Base-by-base conservation (phyloP, 371 early-diverging fungal species). In the Blakeslea trispora region DNA sequence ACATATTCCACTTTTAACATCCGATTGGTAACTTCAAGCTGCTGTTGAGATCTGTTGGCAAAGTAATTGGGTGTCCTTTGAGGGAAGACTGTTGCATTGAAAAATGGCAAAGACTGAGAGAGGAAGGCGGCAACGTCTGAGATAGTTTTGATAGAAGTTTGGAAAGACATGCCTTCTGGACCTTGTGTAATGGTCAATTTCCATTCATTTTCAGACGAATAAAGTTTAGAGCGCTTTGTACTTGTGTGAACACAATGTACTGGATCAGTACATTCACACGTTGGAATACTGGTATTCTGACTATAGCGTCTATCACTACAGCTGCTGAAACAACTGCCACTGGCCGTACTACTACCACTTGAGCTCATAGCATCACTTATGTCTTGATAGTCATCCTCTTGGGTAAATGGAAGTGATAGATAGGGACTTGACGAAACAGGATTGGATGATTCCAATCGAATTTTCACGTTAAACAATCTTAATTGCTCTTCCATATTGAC, bases 131-230 rank as follows among this genome's bases (percentile, higher is more conserved):
- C 50, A 17, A 74, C 47, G 44, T 74, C 75, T 14, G 54, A 46
- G 18, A 71, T 56, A n/a, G 41, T 66, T 22, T 64, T 63, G 18
- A 74, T 68, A 18, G 64, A 62, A 1, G 72, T 71, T 48, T 71
- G 64, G 32, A 74, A 58, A 10, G 53, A 55, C 2, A 71, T 50
- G 0, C 75, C 75, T 32, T 58, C 46, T 15, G 53, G 37, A 6
- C 44, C 59, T 53, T 63, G 53, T 13, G 49, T 52, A 9, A 73
- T 35, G 1, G 63, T 60, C 5, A 73, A 40, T 32, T 67, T 64
- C 74, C 74, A 73, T 6, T 35, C 11, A 15, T 18, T n/a, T 23
- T 35, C 47, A 17, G 28, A 18, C 14, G 23, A 18, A 1, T 59
- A 21, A 28, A 50, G 52, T 31, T 47, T 50, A 41, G 28, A 7